These are phyloP conservation scores for Fusarium sp. DNA, from an alignment of 2,329 filamentous ascomycete genomes.

Conservation along the genomic window DNA sequence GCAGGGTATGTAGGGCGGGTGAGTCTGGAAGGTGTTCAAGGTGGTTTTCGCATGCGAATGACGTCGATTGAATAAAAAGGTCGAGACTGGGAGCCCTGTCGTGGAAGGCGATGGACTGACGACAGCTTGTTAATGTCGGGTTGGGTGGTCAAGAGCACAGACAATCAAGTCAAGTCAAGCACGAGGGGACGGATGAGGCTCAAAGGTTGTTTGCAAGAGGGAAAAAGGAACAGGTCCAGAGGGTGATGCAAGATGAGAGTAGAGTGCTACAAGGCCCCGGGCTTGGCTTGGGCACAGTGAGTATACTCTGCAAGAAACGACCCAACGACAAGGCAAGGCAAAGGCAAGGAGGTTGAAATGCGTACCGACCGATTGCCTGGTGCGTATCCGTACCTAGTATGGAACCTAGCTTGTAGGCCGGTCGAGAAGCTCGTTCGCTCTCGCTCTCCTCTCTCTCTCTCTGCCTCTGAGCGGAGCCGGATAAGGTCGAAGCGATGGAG, in stretches of 20 bases:
- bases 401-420: neutral
- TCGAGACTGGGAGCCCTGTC: neutral
- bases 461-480: constrained; percentile 32
- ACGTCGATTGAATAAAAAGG: constrained; percentile 23
- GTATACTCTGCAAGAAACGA: constrained; percentile 9
- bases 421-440: constrained; percentile 27
- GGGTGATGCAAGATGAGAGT: constrained; percentile 20
- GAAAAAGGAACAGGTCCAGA: constrained; percentile 27
- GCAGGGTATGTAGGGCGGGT: constrained; percentile 4
- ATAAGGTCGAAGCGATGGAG: constrained; percentile 38
- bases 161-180: constrained; percentile 18
- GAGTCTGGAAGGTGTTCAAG: constrained; percentile 8
- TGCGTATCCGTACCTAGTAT: neutral
- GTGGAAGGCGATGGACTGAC: neutral
- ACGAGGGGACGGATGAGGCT: constrained; percentile 18
- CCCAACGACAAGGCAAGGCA: constrained; percentile 24
- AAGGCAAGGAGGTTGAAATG: neutral
- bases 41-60: constrained; percentile 31
- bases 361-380: constrained; percentile 2
- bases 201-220: constrained; percentile 32
- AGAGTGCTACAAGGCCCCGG: neutral
- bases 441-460: neutral
- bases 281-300: neutral
- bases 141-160: constrained; percentile 10
- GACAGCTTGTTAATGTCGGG: neutral